Percentiles rank a stretch among this genome's conserved stretches.
phyloP scores from a whole-genome alignment of 78 protist genomes.

The Dictyostelium capitatum region DNA sequence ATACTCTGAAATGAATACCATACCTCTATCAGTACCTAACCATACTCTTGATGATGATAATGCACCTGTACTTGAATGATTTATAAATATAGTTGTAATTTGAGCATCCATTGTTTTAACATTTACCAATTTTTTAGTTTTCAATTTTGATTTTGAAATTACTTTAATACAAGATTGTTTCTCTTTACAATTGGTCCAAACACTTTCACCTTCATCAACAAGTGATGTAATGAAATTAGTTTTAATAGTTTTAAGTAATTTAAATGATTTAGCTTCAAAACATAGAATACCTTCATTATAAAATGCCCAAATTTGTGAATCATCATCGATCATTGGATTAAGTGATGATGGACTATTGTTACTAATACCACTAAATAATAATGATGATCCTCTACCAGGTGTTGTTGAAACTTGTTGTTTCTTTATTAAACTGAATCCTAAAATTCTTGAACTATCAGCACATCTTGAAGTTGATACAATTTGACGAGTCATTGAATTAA shows the following conservation, averaged over 20 bases:
- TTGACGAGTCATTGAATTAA: slow-evolving; percentile 8
- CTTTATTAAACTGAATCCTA: slow-evolving; percentile 13
- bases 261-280: slow-evolving; percentile 42
- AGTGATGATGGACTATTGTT: background rate
- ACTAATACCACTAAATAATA: background rate
- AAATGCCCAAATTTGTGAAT: slow-evolving; percentile 67
- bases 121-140: slow-evolving; percentile 38
- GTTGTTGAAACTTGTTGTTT: background rate
- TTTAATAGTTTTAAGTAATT: slow-evolving; percentile 31
- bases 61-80: slow-evolving; percentile 8
- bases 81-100: background rate
- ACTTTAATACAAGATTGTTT: slow-evolving; percentile 37
- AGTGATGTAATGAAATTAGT: slow-evolving; percentile 25
- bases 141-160: slow-evolving; percentile 31
- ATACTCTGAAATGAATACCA: slow-evolving; percentile 31
- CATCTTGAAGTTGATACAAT: background rate
- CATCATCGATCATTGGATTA: slow-evolving; percentile 19
- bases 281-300: slow-evolving; percentile 48
- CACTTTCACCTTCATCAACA: slow-evolving; percentile 37
- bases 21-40: slow-evolving; percentile 76
- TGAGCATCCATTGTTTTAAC: slow-evolving; percentile 32
- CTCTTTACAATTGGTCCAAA: slow-evolving; percentile 56
- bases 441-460: slow-evolving; percentile 41
- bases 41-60: background rate
- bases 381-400: background rate